Evolutionary conservation across 805 yeast species (phyloP).

Genomic region (Brettanomyces sp.): DNA sequence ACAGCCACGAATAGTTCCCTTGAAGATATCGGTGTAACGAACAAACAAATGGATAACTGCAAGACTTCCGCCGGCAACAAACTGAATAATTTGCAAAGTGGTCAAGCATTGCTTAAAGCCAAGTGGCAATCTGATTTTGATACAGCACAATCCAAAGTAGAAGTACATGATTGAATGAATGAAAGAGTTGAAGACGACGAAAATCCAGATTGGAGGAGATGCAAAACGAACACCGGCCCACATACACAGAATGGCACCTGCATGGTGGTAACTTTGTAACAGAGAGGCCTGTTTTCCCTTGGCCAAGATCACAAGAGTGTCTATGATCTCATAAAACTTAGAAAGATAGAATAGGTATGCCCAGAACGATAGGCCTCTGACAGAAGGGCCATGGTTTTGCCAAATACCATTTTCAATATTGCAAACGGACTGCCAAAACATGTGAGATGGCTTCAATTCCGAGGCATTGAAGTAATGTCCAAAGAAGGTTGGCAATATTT

Average conservation of each 20-base stretch:
- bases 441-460: conserved; percentile 17
- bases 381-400: conserved; percentile 20
- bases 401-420: conserved; percentile 53
- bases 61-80: conserved; percentile 57
- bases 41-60: conserved; percentile 59
- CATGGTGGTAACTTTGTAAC: conserved; percentile 67
- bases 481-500: conserved; percentile 21
- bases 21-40: conserved; percentile 41
- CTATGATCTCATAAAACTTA: conserved; percentile 64
- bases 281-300: conserved; percentile 61
- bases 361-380: conserved; percentile 41
- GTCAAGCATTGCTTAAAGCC: conserved; percentile 52
- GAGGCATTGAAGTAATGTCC: conserved; percentile 18
- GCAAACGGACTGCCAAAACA: conserved; percentile 55
- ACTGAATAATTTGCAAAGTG: conserved; percentile 59
- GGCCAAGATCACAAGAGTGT: conserved; percentile 55
- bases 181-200: conserved; percentile 71
- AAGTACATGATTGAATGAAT: conserved; percentile 70
- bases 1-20: conserved; percentile 37
- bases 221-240: conserved; percentile 67
- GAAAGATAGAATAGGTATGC: conserved; percentile 63
- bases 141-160: conserved; percentile 53
- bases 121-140: conserved; percentile 48
- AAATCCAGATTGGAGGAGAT: conserved; percentile 74
- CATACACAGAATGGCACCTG: conserved; percentile 77